Evolutionary conservation across 2,329 filamentous ascomycete genomes (phyloP), one percentile per base, ranked within the genome.

Genomic region (Verticillium nubilum): DNA sequence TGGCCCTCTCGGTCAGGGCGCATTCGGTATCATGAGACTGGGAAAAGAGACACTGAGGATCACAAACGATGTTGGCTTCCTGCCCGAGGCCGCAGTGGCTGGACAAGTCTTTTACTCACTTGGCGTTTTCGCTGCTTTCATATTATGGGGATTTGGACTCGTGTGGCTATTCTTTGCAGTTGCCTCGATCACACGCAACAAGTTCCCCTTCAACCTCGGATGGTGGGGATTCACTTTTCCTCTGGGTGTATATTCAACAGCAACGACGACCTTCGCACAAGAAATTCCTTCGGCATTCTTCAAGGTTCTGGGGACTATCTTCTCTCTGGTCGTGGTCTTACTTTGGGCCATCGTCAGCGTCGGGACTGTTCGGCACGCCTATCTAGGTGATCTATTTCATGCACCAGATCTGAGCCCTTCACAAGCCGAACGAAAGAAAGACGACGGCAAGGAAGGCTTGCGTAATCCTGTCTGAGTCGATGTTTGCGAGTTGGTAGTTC

Each of bases 1-100:
- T 0, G 86, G 88, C 0, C 86, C 87, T 0, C 72, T 89, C 0
- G 87, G 87, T 0, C 85, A 88, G 69, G 87, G 86, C 17, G 86
- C 84, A 1, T 90, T 83, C 67, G 81, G 76, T 56, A 79, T 80
- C 42, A 76, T 82, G 69, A 78, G 82, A 63, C 72, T 79, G 2
- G 83, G 82, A 5, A 75, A 76, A 54, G 76, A 80, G 3, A 78
- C 82, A 3, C 65, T 79, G 55, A 65, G 68, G 3, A 58, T 79
- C 2, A 47, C 42, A 23, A 25, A 23, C 9, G 42, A 47, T 47
- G 42, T 47, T 23, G 17, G 19, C 2, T 47, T 47, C 19, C 67
- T 80, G 19, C 76, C 75, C 0, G 76, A 72, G 1, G 68, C 63
- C 58, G 73, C 74, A 0, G 77, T 77, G 1, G 75, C 74, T 33